Percentiles rank a stretch among this genome's conserved stretches.
Conservation (phyloP, 1,284 basidiomycete species). For the Austroboletus niveus region DNA sequence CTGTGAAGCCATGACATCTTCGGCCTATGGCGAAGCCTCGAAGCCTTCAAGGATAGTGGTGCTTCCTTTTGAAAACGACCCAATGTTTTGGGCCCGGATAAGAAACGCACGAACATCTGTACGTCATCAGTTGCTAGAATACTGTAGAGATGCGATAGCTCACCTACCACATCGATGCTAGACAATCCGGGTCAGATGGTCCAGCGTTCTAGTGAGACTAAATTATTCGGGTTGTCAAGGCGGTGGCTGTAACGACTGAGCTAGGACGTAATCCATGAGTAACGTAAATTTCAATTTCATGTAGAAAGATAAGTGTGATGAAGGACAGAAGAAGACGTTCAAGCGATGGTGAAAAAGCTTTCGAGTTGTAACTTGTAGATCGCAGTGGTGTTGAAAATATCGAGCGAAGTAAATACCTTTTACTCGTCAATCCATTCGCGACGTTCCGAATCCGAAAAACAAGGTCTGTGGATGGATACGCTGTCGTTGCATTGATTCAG, state of each 20-base stretch:
- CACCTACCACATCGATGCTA: not conserved
- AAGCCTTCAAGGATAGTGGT: not conserved
- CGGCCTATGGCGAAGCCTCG: not conserved
- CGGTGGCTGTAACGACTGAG: too few species aligned
- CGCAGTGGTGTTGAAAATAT: too few species aligned
- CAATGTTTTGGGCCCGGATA: not conserved
- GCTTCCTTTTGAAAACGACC: not conserved
- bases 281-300: conserved; percentile 2
- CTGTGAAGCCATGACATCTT: not conserved
- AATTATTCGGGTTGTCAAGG: not conserved
- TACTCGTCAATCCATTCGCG: too few species aligned
- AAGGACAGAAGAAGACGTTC: conserved; percentile 2
- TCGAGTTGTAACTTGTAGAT: too few species aligned
- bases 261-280: conserved; percentile 6
- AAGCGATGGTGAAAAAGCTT: too few species aligned
- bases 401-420: too few species aligned
- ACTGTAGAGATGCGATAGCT: not conserved
- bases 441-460: too few species aligned
- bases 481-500: too few species aligned
- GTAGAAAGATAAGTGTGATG: not conserved
- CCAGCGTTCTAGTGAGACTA: not conserved
- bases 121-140: not conserved
- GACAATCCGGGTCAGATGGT: not conserved
- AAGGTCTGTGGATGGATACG: too few species aligned
- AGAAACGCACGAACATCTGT: not conserved